A percentile compares a stretch with the other conserved stretches of the same genome.
Conservation (phyloP, 805 yeast genomes). For the Candida cerambycidarum region DNA sequence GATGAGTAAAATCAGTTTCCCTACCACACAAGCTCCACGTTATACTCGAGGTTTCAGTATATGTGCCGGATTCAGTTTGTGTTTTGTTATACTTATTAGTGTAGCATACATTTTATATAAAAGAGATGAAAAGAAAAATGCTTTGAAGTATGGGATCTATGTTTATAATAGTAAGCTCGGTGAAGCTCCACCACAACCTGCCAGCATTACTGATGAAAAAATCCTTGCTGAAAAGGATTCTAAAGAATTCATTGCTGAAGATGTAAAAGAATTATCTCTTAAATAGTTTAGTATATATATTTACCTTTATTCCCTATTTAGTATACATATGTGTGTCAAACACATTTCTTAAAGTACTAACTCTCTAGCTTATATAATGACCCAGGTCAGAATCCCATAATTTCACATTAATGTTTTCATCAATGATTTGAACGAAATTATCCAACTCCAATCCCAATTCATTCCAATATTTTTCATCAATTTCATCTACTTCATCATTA, state of each 20-base stretch:
- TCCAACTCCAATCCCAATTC: constrained; percentile 9
- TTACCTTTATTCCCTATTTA: no score
- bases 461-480: constrained; percentile 3
- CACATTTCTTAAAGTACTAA: neutral
- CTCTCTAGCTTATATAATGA: constrained; percentile 1
- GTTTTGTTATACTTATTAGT: constrained; percentile 20
- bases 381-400: constrained; percentile 11
- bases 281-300: no score
- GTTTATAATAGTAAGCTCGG: constrained; percentile 36
- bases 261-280: no score
- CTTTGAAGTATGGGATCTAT: constrained; percentile 49
- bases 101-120: constrained; percentile 44
- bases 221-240: no score
- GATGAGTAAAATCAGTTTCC: constrained; percentile 39
- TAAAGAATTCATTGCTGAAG: no score
- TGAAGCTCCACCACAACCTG: constrained; percentile 9
- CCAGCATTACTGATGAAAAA: no score
- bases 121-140: constrained; percentile 47
- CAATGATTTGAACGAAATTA: constrained; percentile 8
- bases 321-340: no score
- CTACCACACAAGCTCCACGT: constrained; percentile 52
- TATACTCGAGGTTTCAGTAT: constrained; percentile 49
- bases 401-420: constrained; percentile 10
- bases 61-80: constrained; percentile 40
- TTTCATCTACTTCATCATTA: constrained; percentile 3